These are phyloP conservation scores for Cephalotrichum gorgonifer DNA, from an alignment of 2,329 filamentous ascomycete genomes.

Conservation along the genomic window DNA sequence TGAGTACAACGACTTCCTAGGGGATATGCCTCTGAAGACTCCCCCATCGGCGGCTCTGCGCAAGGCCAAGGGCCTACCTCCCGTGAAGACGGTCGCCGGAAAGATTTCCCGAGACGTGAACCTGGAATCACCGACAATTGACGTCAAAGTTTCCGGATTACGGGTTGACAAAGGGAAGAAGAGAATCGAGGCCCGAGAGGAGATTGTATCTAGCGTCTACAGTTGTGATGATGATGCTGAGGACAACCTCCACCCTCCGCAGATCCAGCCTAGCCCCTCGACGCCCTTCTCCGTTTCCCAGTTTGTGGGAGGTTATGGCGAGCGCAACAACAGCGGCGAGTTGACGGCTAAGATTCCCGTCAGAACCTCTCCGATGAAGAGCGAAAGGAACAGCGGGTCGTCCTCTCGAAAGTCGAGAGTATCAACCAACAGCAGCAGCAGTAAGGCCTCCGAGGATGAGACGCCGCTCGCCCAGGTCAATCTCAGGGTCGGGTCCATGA, in stretches of 20 bases:
- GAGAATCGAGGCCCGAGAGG: background rate
- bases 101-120: background rate
- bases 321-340: slow-evolving; percentile 12
- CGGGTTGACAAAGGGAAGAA: background rate
- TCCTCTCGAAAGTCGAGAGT: slow-evolving; percentile 23
- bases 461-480: slow-evolving; percentile 63
- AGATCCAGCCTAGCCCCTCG: slow-evolving; percentile 21
- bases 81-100: background rate
- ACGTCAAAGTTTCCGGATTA: background rate
- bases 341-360: slow-evolving; percentile 20
- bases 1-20: slow-evolving; percentile 83
- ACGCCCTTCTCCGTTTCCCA: slow-evolving; percentile 33
- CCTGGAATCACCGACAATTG: slow-evolving; percentile 3
- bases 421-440: slow-evolving; percentile 33
- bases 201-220: background rate
- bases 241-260: background rate
- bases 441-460: slow-evolving; percentile 41
- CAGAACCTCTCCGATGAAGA: background rate
- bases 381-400: background rate
- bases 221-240: background rate
- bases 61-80: background rate
- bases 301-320: slow-evolving; percentile 14
- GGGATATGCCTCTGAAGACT: slow-evolving; percentile 40
- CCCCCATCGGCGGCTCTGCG: slow-evolving; percentile 30
- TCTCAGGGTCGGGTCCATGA: slow-evolving; percentile 69